Base-by-base conservation (phyloP, 495 filamentous ascomycete genomes). In the Baudoinia panamericana region DNA sequence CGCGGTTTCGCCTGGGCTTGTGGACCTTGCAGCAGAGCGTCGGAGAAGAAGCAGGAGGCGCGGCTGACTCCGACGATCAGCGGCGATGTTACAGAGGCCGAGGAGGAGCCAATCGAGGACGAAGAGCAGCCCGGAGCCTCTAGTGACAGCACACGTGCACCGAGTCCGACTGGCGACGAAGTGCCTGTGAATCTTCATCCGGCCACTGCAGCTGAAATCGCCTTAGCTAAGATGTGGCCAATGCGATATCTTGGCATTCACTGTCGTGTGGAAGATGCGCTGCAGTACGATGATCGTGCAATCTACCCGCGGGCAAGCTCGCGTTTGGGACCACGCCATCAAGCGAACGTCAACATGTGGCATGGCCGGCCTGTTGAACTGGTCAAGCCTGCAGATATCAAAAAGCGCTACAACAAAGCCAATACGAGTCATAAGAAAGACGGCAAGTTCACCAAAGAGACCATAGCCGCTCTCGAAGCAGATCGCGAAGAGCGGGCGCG, bases 1-100 rank as follows among this genome's bases (percentile, higher is more conserved):
- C 79, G 90, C 59, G 90, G 90, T 27, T 99, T 99, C 64, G 90
- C 84, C 7, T 99, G 90, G 90, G 82, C 90, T 12, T 99, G 90
- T 60, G 90, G 82, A 18, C 80, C 90, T 40, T 99, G 90, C 62
- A 93, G 84, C 56, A 80, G 86, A 50, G 85, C 82, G 18, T 87
- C 93, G 50, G 92, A 96, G 62, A 76, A 81, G 38, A 92, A 83
- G 59, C 67, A 95, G 11, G 87, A 99, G 58, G 84, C 84, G 32
- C 77, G 87, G 27, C 80, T 93, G 56, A 93, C 87, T 2, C 83
- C 86, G 7, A 72, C 70, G 48, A 57, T 69, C 54, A 54, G 64
- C 45, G 63, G 75, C 61, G 50, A 49, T 37, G 64, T 62, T 17
- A 54, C 59, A 13, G 84, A 90, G 42, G 76, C 67, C 3, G 82